Conservation (phyloP, 140 eudicot species). For the Senecio squalidus region DNA sequence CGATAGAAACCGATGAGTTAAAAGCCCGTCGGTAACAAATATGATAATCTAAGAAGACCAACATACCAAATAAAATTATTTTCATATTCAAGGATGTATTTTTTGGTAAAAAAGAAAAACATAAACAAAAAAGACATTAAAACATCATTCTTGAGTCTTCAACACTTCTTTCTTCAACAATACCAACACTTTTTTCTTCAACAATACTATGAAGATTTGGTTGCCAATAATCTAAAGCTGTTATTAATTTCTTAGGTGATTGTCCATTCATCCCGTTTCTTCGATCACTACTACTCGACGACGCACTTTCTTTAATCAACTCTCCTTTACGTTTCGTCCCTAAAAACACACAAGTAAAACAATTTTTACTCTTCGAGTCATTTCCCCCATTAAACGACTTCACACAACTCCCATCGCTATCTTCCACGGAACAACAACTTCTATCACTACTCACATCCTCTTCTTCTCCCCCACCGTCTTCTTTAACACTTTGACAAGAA, state of each 20-base stretch:
- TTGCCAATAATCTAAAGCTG: conserved; percentile 49
- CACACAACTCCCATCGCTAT: conserved; percentile 8
- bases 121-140: background rate
- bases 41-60: background rate
- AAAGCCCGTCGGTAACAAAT: background rate
- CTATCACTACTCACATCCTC: conserved; percentile 8
- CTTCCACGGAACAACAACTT: conserved; percentile 30
- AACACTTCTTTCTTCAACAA: conserved; percentile 9
- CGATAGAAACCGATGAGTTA: too few relatives aligned
- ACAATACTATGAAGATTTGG: conserved; percentile 44
- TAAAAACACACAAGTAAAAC: conserved; percentile 25
- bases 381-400: conserved; percentile 20
- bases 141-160: conserved; percentile 9
- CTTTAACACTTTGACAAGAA: conserved; percentile 14
- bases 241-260: conserved; percentile 29
- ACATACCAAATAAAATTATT: conserved; percentile 11
- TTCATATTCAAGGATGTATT: background rate
- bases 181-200: conserved; percentile 35
- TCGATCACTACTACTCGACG: conserved; percentile 8
- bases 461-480: background rate
- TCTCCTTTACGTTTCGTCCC: conserved; percentile 22
- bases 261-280: conserved; percentile 12
- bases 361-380: conserved; percentile 12
- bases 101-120: background rate
- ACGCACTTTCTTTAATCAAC: conserved; percentile 6